A percentile compares a stretch with the other conserved stretches of the same genome.
Evolutionary conservation across 129 eudicot genomes (phyloP).

Genomic region (Chrysanthemum seticuspe): DNA sequence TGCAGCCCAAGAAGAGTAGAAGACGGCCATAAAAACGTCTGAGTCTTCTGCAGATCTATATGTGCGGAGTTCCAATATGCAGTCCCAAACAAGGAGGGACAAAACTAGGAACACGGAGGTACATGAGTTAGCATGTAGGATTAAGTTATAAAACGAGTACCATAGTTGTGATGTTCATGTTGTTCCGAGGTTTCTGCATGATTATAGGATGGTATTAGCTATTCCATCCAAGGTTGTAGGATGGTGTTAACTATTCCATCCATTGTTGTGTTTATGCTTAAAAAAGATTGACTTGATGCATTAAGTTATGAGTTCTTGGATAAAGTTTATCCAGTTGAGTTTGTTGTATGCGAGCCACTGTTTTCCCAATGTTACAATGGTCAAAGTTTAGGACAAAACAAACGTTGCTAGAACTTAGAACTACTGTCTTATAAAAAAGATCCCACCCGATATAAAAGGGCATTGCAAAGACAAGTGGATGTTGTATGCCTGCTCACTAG

Average conservation of each 20-base stretch:
- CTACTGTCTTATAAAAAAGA: too few species aligned
- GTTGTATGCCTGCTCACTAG: too few species aligned
- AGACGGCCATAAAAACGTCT: slow-evolving; percentile 18
- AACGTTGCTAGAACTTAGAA: too few species aligned
- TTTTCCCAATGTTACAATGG: not conserved
- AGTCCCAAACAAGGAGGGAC: slow-evolving; percentile 21
- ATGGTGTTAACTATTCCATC: not conserved
- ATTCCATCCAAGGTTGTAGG: not conserved
- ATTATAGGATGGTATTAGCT: not conserved
- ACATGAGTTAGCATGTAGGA: slow-evolving; percentile 29
- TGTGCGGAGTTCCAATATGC: slow-evolving; percentile 24
- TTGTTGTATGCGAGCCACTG: too few species aligned
- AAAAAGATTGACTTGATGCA: slow-evolving; percentile 25
- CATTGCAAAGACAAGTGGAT: too few species aligned
- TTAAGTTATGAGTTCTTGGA: slow-evolving; percentile 11
- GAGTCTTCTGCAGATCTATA: slow-evolving; percentile 8
- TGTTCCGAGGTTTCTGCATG: slow-evolving; percentile 15
- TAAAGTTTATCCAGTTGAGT: not conserved
- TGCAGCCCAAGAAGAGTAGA: slow-evolving; percentile 76
- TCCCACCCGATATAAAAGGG: too few species aligned
- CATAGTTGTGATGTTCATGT: slow-evolving; percentile 24
- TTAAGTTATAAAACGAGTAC: slow-evolving; percentile 16
- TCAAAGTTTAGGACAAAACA: too few species aligned
- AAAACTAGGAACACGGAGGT: slow-evolving; percentile 17
- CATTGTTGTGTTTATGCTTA: slow-evolving; percentile 21